A percentile compares a stretch with the other conserved stretches of the same genome.
Conservation (phyloP, 257 asterid genomes). For the Verbascum thapsus region DNA sequence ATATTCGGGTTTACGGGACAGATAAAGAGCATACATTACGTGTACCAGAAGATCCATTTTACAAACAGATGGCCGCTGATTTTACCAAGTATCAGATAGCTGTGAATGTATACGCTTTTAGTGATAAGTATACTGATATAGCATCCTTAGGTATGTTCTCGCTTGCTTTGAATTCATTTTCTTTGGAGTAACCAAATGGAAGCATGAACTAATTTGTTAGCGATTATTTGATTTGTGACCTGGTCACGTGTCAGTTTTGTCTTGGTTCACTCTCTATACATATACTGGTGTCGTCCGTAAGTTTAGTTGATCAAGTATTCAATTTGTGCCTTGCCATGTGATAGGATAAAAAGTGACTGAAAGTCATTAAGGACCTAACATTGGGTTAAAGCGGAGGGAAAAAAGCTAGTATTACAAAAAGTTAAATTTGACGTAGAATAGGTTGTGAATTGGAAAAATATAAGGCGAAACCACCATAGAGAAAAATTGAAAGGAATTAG, state of each 20-base stretch:
- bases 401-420: constrained; percentile 4
- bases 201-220: not conserved
- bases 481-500: not conserved
- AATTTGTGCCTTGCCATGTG: constrained; percentile 11
- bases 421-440: constrained; percentile 5
- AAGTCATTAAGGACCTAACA: not conserved
- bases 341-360: constrained; percentile 20
- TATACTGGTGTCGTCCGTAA: not conserved
- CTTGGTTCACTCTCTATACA: not conserved
- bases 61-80: constrained; percentile 99
- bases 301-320: constrained; percentile 8
- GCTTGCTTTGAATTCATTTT: constrained; percentile 6
- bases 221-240: constrained; percentile 22
- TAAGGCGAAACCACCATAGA: not conserved
- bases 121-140: constrained; percentile 88
- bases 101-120: constrained; percentile 86
- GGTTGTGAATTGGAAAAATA: constrained; percentile 9
- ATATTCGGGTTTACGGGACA: constrained; percentile 77
- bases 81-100: constrained; percentile 92
- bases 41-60: constrained; percentile 94
- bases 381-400: constrained; percentile 15
- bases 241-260: not conserved
- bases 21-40: constrained; percentile 88
- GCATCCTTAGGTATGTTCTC: constrained; percentile 80
- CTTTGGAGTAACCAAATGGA: constrained; percentile 1